These are phyloP conservation scores for Naematelia encephala DNA, from an alignment of 768 basidiomycete species.

Conservation along the genomic window DNA sequence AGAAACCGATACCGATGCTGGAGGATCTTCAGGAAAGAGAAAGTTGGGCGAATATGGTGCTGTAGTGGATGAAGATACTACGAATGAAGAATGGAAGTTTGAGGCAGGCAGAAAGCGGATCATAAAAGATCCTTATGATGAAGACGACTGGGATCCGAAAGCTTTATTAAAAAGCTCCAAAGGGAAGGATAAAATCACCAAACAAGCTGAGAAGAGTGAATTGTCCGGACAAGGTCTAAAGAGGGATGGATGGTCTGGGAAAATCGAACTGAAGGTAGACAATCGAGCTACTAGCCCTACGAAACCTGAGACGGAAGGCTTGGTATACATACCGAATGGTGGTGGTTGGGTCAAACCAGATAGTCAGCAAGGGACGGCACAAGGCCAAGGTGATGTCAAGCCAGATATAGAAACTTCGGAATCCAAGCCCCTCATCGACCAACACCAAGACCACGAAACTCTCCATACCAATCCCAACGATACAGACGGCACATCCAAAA, in stretches of 20 bases:
- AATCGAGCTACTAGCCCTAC: neutral
- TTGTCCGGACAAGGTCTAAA: slow-evolving; percentile 15
- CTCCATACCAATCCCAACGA: no score
- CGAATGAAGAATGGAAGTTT: slow-evolving; percentile 46
- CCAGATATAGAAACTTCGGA: slow-evolving; percentile 2
- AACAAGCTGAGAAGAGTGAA: slow-evolving; percentile 17
- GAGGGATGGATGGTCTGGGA: slow-evolving; percentile 10
- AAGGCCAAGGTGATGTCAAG: slow-evolving; percentile 10
- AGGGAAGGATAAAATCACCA: slow-evolving; percentile 46
- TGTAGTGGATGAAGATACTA: slow-evolving; percentile 25
- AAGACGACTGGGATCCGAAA: slow-evolving; percentile 78
- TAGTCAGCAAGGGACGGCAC: no score
- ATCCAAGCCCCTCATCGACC: neutral
- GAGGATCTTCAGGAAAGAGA: slow-evolving; percentile 5
- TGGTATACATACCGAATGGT: no score
- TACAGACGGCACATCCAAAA: neutral
- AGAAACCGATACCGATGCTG: neutral
- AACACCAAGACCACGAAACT: no score
- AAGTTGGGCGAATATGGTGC: slow-evolving; percentile 23
- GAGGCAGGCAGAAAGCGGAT: slow-evolving; percentile 57
- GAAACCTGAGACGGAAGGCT: neutral
- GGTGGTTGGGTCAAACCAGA: no score
- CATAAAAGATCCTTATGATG: slow-evolving; percentile 61
- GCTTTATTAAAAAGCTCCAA: slow-evolving; percentile 64
- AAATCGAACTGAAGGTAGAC: slow-evolving; percentile 17